Conservation (phyloP, 192 early-diverging fungal genomes). For the Backusella luteola region DNA sequence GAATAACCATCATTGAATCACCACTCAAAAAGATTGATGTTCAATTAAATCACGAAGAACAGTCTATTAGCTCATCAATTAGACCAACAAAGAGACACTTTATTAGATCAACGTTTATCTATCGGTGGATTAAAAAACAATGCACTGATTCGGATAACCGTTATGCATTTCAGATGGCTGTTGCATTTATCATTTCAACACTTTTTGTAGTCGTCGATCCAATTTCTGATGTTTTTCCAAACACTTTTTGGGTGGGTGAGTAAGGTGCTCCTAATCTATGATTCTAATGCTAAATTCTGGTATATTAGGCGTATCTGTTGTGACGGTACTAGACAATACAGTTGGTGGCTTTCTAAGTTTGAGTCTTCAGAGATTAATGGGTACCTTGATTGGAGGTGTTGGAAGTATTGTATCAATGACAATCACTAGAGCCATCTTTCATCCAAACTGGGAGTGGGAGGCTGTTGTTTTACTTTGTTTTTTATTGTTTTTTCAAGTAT, state of each 20-base stretch:
- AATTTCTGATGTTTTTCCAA: slow-evolving; percentile 9
- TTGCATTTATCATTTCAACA: slow-evolving; percentile 5
- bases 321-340: slow-evolving; percentile 13
- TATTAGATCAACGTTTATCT: neutral
- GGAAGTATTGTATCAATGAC: neutral
- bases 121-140: slow-evolving; percentile 3
- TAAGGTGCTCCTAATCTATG: neutral
- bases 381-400: slow-evolving; percentile 5
- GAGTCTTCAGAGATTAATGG: slow-evolving; percentile 16
- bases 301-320: slow-evolving; percentile 12
- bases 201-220: slow-evolving; percentile 16
- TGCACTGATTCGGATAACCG: slow-evolving; percentile 2
- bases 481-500: slow-evolving; percentile 20
- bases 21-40: neutral
- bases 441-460: slow-evolving; percentile 14
- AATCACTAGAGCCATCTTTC: neutral
- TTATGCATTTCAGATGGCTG: slow-evolving; percentile 17
- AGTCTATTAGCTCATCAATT: neutral
- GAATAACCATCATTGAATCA: neutral
- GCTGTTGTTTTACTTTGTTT: neutral
- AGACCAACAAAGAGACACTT: neutral
- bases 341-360: slow-evolving; percentile 11
- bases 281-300: neutral
- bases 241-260: slow-evolving; percentile 21
- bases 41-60: neutral